A percentile compares a stretch with the other conserved stretches of the same genome.
Conservation (phyloP, 495 filamentous ascomycete genomes). For the Tuber indicum region DNA sequence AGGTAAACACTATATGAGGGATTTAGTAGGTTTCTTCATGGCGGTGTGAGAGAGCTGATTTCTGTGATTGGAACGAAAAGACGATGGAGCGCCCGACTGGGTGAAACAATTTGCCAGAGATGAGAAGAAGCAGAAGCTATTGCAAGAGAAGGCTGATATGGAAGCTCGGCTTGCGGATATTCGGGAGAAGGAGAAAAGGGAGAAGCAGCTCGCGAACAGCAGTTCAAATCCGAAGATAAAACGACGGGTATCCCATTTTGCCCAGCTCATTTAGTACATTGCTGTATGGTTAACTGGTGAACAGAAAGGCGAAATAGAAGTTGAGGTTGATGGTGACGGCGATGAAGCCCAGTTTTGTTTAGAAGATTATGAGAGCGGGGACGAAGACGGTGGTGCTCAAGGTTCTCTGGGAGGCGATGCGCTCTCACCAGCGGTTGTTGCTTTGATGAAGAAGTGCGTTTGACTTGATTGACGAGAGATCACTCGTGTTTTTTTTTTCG, state of each 20-base stretch:
- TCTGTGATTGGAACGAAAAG: constrained; percentile 32
- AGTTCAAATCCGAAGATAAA: constrained; percentile 28
- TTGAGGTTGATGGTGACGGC: constrained; percentile 44
- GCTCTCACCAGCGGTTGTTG: constrained; percentile 58
- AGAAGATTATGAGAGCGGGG: constrained; percentile 68
- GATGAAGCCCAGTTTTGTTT: constrained; percentile 70
- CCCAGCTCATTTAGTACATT: not conserved
- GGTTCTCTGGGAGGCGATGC: constrained; percentile 41
- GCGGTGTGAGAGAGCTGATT: constrained; percentile 20
- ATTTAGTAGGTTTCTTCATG: not conserved
- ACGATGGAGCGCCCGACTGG: constrained; percentile 80
- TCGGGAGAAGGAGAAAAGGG: constrained; percentile 60
- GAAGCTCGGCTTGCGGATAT: constrained; percentile 63
- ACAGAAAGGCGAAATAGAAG: constrained; percentile 42
- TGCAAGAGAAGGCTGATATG: constrained; percentile 60
- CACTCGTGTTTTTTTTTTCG: constrained; percentile 9
- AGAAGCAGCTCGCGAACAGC: constrained; percentile 49
- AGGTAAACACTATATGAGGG: constrained; percentile 25
- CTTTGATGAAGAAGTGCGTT: constrained; percentile 54
- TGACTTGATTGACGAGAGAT: not conserved
- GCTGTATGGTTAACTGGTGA: constrained; percentile 9
- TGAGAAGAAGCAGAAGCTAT: constrained; percentile 60
- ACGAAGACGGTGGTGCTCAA: constrained; percentile 46
- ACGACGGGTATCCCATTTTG: constrained; percentile 37
- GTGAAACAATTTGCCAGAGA: constrained; percentile 67